These are phyloP conservation scores for Yueomyces sinensis DNA, from an alignment of 805 yeast species.

Conservation along the genomic window DNA sequence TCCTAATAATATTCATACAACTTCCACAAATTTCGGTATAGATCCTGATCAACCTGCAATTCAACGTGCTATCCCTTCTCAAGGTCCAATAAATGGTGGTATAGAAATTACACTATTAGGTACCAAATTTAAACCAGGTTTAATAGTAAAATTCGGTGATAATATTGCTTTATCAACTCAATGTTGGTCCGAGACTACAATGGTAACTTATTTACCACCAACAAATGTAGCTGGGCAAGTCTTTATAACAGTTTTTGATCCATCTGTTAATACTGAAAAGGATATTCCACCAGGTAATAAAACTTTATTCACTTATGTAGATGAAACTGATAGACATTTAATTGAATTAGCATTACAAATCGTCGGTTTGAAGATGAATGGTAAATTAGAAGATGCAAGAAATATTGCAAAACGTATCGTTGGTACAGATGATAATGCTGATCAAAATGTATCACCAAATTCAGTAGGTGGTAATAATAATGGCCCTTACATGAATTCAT, in stretches of 20 bases:
- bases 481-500: background rate
- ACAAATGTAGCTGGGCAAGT: conserved; percentile 85
- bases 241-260: conserved; percentile 63
- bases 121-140: conserved; percentile 69
- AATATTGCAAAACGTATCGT: conserved; percentile 87
- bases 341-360: conserved; percentile 92
- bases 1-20: background rate
- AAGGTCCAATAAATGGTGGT: conserved; percentile 94
- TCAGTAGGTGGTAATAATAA: background rate
- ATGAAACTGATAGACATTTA: conserved; percentile 89
- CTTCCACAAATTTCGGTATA: background rate
- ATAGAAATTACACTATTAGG: conserved; percentile 89
- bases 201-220: conserved; percentile 90
- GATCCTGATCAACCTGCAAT: conserved; percentile 35
- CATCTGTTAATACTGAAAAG: conserved; percentile 10
- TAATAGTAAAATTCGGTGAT: conserved; percentile 77
- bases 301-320: conserved; percentile 72
- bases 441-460: conserved; percentile 5
- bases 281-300: conserved; percentile 19
- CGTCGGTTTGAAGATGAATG: conserved; percentile 94
- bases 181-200: conserved; percentile 92
- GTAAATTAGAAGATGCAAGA: conserved; percentile 86
- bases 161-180: conserved; percentile 72
- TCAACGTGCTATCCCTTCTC: conserved; percentile 85
- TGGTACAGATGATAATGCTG: conserved; percentile 30